A percentile compares a stretch with the other conserved stretches of the same genome.
These are phyloP conservation scores for Leccinum variicolor DNA, from an alignment of 768 basidiomycete species.

Conservation along the genomic window DNA sequence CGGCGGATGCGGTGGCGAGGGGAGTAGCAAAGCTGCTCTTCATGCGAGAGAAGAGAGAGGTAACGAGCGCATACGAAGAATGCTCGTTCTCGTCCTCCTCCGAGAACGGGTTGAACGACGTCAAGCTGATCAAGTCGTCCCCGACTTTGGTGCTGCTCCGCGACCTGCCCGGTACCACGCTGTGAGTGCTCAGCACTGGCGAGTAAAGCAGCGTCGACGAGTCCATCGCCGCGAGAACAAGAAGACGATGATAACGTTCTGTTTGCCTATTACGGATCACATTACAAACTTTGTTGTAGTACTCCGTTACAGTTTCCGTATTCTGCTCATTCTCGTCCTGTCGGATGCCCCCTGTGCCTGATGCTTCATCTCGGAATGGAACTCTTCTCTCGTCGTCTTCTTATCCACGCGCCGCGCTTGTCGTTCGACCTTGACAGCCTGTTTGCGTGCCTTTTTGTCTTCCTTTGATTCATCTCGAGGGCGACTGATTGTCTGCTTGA, in stretches of 20 bases:
- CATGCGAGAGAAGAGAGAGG: constrained; percentile 76
- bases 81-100: constrained; percentile 91
- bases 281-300: neutral
- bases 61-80: constrained; percentile 80
- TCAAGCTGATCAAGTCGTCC: constrained; percentile 69
- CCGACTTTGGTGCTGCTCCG: constrained; percentile 55
- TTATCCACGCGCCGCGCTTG: constrained; percentile 65
- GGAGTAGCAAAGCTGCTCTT: constrained; percentile 76
- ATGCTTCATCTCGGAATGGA: constrained; percentile 56
- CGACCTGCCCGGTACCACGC: constrained; percentile 51
- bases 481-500: constrained; percentile 55
- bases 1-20: constrained; percentile 47
- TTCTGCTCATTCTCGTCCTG: constrained; percentile 33
- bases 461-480: constrained; percentile 74
- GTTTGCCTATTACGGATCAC: constrained; percentile 14
- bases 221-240: constrained; percentile 27
- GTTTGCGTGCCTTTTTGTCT: constrained; percentile 70
- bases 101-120: constrained; percentile 90
- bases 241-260: constrained; percentile 13
- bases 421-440: constrained; percentile 62
- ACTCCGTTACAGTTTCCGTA: constrained; percentile 18
- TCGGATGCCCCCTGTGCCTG: constrained; percentile 50
- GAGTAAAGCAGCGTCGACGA: constrained; percentile 26
- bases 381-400: constrained; percentile 62
- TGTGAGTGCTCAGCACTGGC: constrained; percentile 30